Conservation (phyloP, 352 stramenopile species). For the Phytophthora tentaculata region DNA sequence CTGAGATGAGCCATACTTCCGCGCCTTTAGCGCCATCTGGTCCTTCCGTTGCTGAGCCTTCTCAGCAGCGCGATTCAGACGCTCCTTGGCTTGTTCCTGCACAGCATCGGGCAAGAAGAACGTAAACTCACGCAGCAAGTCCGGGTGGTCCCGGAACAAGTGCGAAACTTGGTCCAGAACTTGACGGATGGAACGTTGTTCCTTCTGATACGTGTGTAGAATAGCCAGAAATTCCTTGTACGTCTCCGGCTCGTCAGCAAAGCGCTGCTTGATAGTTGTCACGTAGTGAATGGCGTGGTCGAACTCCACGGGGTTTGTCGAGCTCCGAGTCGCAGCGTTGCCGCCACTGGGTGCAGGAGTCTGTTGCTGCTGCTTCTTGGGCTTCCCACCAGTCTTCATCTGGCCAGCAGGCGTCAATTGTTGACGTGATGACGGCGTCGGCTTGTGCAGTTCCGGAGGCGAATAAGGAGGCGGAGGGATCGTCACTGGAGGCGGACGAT, state of each 20-base stretch:
- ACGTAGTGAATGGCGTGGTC: slow-evolving; percentile 99
- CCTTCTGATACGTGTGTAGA: slow-evolving; percentile 99
- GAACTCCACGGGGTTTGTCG: slow-evolving; percentile 96
- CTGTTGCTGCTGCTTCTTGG: slow-evolving; percentile 71
- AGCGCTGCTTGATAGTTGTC: slow-evolving; percentile 99
- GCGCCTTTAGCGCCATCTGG: slow-evolving; percentile 56
- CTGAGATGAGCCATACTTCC: slow-evolving; percentile 47
- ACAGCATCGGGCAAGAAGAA: slow-evolving; percentile 99
- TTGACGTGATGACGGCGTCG: slow-evolving; percentile 57
- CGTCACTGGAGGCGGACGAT: slow-evolving; percentile 71
- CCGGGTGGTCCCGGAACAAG: slow-evolving; percentile 99
- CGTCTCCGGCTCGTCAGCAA: slow-evolving; percentile 96
- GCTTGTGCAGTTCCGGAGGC: slow-evolving; percentile 55
- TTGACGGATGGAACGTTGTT: slow-evolving; percentile 98
- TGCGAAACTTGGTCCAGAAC: slow-evolving; percentile 97
- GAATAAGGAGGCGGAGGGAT: slow-evolving; percentile 77
- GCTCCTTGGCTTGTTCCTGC: slow-evolving; percentile 96
- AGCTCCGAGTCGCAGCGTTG: slow-evolving; percentile 42
- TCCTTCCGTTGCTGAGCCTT: slow-evolving; percentile 93
- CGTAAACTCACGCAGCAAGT: slow-evolving; percentile 99
- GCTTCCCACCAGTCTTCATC: slow-evolving; percentile 43
- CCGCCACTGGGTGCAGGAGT: slow-evolving; percentile 22
- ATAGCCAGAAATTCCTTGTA: slow-evolving; percentile 99
- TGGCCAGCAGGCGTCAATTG: slow-evolving; percentile 41
- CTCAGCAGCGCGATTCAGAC: slow-evolving; percentile 94